Conservation (phyloP, 148 eudicot species). For the Silene conica region DNA sequence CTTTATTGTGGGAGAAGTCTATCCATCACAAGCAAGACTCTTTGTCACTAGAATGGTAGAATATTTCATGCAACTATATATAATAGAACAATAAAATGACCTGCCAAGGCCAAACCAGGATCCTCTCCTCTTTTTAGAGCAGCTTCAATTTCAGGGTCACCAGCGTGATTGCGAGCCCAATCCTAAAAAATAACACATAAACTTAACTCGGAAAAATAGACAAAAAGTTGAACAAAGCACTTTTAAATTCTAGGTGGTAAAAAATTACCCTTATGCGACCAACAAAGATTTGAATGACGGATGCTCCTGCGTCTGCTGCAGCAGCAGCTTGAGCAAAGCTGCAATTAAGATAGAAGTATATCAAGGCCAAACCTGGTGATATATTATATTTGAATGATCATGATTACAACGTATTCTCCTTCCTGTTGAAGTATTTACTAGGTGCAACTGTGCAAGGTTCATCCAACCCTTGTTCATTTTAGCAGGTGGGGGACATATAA, state of each 20-base stretch:
- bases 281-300: constrained; percentile 95
- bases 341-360: constrained; percentile 18
- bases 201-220: constrained; percentile 5
- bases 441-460: too few relatives aligned
- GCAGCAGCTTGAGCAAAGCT: constrained; percentile 99
- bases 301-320: constrained; percentile 98
- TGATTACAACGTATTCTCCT: too few relatives aligned
- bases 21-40: too few relatives aligned
- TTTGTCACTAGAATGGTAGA: too few relatives aligned
- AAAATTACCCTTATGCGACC: constrained; percentile 82
- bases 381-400: not conserved
- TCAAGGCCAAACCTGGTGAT: not conserved
- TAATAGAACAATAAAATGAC: constrained; percentile 26
- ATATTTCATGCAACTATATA: not conserved
- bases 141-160: constrained; percentile 90
- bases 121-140: constrained; percentile 90
- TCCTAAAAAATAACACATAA: constrained; percentile 44
- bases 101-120: constrained; percentile 94
- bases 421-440: too few relatives aligned
- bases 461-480: not conserved
- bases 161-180: constrained; percentile 92
- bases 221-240: not conserved
- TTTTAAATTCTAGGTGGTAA: not conserved
- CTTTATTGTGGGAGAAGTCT: too few relatives aligned
- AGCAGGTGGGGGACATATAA: too few relatives aligned